Evolutionary conservation across 805 yeast species (phyloP), one percentile per base, ranked within the genome.

Genomic region (Candida endomychidarum): DNA sequence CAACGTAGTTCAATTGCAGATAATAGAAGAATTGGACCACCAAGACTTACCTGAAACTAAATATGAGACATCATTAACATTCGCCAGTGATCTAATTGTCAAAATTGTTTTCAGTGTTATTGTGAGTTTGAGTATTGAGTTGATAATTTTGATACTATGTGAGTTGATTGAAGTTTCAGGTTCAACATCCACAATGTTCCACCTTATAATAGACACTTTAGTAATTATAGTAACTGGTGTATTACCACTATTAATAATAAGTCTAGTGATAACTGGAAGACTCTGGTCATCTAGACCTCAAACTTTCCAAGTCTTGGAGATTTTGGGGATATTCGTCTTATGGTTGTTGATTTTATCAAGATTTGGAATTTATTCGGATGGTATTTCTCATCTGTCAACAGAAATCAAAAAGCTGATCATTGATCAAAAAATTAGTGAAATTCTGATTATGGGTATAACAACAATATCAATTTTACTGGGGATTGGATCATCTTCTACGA

Each of bases 391-490:
- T 8, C n/a, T 54, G 65, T 7, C 26, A 16, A 8, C n/a, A 8
- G 22, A 29, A 10, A 43, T 34, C 24, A 34, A 16, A 42, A 23
- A 22, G 16, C 29, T 34, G 29, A 23, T 34, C 4, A 34, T 70
- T n/a, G 69, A 70, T 34, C 55, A 58, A 14, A 71, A 75, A 38
- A 60, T 76, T 31, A 70, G 67, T 45, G 73, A 75, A 48, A 50
- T 77, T 21, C 64, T 73, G 3, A 52, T 76, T 31, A 59, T 72
- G 19, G 82, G 82, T 0, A 69, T 77, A 21, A 61, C 75, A n/a
- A 65, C 72, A 37, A 62, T 77, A 38, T 75, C 79, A 0, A 46
- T 72, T 1, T 56, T 77, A 14, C 74, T 77, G 8, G 81, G 81
- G 2, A 64, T 76, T 30, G 81, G 80, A 1, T 70, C 77, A 5